phyloP scores from a whole-genome alignment of 1,139 yeast species.

The Candida mesenterica region DNA sequence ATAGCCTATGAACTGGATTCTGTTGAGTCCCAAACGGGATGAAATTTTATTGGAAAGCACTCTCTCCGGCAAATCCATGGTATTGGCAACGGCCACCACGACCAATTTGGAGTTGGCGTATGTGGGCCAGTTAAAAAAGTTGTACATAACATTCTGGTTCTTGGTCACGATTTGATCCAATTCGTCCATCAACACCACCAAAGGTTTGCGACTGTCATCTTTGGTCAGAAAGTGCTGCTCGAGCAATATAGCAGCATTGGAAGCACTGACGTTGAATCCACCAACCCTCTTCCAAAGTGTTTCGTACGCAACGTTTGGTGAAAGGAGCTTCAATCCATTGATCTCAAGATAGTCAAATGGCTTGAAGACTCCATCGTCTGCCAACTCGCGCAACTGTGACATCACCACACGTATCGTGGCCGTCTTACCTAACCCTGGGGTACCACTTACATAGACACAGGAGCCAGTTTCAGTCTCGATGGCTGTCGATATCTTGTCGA shows the following conservation, averaged over 20 bases:
- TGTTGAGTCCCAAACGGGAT: constrained; percentile 82
- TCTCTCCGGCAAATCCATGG: constrained; percentile 96
- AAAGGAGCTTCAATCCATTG: constrained; percentile 81
- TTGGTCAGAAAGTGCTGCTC: constrained; percentile 36
- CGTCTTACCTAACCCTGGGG: constrained; percentile 98
- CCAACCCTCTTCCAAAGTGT: constrained; percentile 74
- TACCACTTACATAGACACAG: constrained; percentile 89
- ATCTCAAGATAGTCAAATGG: constrained; percentile 78
- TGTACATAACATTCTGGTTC: constrained; percentile 87
- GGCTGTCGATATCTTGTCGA: constrained; percentile 71
- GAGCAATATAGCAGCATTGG: constrained; percentile 52
- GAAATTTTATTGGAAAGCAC: constrained; percentile 84
- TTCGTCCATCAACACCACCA: constrained; percentile 86
- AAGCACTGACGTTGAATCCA: constrained; percentile 59
- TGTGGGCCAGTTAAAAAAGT: constrained; percentile 97
- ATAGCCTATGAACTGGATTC: constrained; percentile 88
- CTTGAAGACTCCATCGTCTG: constrained; percentile 46
- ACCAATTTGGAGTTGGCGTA: constrained; percentile 74
- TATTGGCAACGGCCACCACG: constrained; percentile 92
- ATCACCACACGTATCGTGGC: constrained; percentile 89
- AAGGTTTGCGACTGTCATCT: constrained; percentile 40
- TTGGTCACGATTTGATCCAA: constrained; percentile 87
- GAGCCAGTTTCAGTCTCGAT: constrained; percentile 73
- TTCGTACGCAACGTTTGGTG: constrained; percentile 88
- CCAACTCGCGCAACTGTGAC: constrained; percentile 54